Conservation (phyloP, 1,284 basidiomycete genomes). For the Cutaneotrichosporon daszewskae region DNA sequence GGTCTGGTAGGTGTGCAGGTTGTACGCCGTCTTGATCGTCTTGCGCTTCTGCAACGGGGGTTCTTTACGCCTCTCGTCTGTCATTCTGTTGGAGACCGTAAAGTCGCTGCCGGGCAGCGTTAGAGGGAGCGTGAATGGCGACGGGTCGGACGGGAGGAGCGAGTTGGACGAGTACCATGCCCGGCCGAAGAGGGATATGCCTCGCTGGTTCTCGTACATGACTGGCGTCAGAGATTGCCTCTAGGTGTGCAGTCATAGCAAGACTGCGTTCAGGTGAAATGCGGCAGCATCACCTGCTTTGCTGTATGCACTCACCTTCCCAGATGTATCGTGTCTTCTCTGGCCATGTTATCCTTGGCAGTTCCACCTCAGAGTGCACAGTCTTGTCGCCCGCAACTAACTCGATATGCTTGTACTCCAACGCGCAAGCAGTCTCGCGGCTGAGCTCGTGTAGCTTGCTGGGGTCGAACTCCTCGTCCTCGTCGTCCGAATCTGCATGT, state of each 20-base stretch:
- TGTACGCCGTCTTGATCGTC: slow-evolving; percentile 42
- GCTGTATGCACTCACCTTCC: slow-evolving; percentile 55
- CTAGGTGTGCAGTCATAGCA: too few species aligned
- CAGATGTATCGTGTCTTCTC: slow-evolving; percentile 54
- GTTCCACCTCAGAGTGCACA: slow-evolving; percentile 5
- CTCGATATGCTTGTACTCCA: slow-evolving; percentile 3
- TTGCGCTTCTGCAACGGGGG: slow-evolving; percentile 5
- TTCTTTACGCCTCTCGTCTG: not conserved
- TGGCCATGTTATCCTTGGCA: not conserved
- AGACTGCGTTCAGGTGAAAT: too few species aligned
- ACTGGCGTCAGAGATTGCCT: slow-evolving; percentile 33
- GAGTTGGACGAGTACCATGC: slow-evolving; percentile 40
- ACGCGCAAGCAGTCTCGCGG: not conserved
- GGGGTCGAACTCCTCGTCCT: slow-evolving; percentile 2
- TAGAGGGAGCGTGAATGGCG: slow-evolving; percentile 36
- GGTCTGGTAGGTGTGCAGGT: slow-evolving; percentile 39
- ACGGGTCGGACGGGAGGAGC: slow-evolving; percentile 45
- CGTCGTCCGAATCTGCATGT: not conserved
- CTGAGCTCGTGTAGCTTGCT: not conserved
- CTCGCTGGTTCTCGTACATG: slow-evolving; percentile 48
- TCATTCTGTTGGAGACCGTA: not conserved
- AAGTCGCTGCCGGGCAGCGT: slow-evolving; percentile 3
- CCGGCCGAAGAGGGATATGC: slow-evolving; percentile 41
- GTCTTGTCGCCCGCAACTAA: slow-evolving; percentile 3
- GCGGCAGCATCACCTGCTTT: not conserved